These are phyloP conservation scores for Claviceps sp. DNA, from an alignment of 2,329 filamentous ascomycete genomes.

Conservation along the genomic window DNA sequence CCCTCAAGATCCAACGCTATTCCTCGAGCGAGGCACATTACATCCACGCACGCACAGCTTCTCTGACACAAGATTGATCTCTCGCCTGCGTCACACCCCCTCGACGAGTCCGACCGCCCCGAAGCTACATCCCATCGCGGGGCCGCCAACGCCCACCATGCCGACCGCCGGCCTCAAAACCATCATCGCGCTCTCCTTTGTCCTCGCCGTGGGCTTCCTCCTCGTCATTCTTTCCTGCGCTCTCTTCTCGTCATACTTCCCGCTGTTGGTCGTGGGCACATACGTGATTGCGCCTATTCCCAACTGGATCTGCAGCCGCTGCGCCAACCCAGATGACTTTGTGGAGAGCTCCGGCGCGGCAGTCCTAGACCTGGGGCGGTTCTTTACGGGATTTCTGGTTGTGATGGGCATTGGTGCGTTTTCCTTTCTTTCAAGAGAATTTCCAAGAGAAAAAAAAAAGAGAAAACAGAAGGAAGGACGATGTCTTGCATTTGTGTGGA, in stretches of 20 bases:
- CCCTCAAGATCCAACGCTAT: too few relatives aligned
- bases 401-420: conserved; percentile 88
- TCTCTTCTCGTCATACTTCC: conserved; percentile 87
- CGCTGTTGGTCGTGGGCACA: conserved; percentile 87
- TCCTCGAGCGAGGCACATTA: too few relatives aligned
- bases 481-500: too few relatives aligned
- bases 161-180: conserved; percentile 88
- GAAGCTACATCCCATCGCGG: conserved; percentile 4
- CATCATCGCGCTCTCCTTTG: conserved; percentile 97
- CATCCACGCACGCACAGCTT: neutral
- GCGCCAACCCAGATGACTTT: conserved; percentile 88
- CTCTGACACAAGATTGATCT: neutral
- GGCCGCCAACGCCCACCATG: conserved; percentile 28
- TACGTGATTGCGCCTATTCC: conserved; percentile 88
- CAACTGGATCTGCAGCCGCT: conserved; percentile 89
- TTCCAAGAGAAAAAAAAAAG: neutral
- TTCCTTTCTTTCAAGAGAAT: neutral
- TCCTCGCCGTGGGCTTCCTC: conserved; percentile 96
- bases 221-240: conserved; percentile 97
- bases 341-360: conserved; percentile 72
- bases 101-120: neutral
- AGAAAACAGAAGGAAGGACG: neutral
- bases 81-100: neutral
- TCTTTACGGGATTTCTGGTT: conserved; percentile 89
- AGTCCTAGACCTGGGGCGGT: conserved; percentile 84